A percentile compares a stretch with the other conserved stretches of the same genome.
Evolutionary conservation across 2,329 filamentous ascomycete species (phyloP).

Genomic region (Exophiala bonariae): DNA sequence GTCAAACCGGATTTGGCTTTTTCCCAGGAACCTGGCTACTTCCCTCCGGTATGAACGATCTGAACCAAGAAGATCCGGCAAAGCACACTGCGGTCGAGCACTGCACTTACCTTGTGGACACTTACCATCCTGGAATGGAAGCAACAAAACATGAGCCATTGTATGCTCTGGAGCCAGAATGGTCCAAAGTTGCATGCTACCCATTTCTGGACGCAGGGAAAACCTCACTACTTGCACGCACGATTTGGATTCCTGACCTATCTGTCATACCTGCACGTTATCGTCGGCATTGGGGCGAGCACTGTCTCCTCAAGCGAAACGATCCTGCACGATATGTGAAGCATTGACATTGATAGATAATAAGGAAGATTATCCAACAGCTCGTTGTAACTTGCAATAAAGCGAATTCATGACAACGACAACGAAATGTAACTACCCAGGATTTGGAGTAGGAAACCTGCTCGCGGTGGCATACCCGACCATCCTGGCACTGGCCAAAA

Average conservation of each 20-base stretch:
- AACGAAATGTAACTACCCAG: not conserved
- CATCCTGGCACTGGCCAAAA: not conserved
- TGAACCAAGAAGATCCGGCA: conserved; percentile 78
- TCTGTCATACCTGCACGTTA: conserved; percentile 67
- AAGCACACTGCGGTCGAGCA: conserved; percentile 77
- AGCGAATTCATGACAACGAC: conserved; percentile 3
- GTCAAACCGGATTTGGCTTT: conserved; percentile 65
- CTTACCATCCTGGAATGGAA: conserved; percentile 65
- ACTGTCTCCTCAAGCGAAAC: conserved; percentile 75
- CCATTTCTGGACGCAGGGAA: conserved; percentile 77
- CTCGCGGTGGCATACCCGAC: conserved; percentile 13
- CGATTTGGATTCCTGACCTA: conserved; percentile 78
- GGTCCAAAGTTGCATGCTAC: conserved; percentile 75
- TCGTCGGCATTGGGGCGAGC: conserved; percentile 78
- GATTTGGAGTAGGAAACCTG: not conserved
- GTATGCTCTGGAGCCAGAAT: conserved; percentile 73
- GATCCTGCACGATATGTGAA: no score
- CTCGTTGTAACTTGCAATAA: not conserved
- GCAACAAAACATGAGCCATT: conserved; percentile 73
- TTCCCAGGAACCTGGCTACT: conserved; percentile 83
- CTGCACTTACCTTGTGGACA: conserved; percentile 87
- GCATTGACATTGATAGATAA: no score
- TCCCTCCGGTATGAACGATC: conserved; percentile 85
- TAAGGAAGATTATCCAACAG: not conserved
- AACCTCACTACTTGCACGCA: conserved; percentile 72